Evolutionary conservation across 345 rosid species (phyloP), one percentile per base, ranked within the genome.

Genomic region (Lumnitzera littorea): DNA sequence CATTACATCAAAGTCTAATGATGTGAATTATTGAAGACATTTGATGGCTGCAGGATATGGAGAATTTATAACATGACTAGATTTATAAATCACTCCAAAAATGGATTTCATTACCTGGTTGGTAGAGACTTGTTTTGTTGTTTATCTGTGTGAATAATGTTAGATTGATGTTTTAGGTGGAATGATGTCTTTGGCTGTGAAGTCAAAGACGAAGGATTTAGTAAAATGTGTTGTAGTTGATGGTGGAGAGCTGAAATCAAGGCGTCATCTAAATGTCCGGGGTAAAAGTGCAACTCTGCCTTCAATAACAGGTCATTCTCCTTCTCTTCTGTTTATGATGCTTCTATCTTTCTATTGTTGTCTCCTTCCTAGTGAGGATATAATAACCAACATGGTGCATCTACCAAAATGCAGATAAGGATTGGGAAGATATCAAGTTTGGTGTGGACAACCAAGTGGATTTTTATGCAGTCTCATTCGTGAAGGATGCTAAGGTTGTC

Each of bases 391-490:
- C 43, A 36, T 5, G 3, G 43, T 36, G 43, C 10, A 2, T 27
- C 29, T 36, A 36, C 43, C 43, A 36, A 36, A 3, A 36, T 5
- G 60, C 84, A 92, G 98, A 92, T 58, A 92, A 92, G 77, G 98
- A 92, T 78, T 89, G 98, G 96, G 98, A 87, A 74, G 98, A 92
- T 73, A 92, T 92, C 56, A 92, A 89, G 73, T 92, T 92, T 72
- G 98, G 98, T 61, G 96, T 92, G 72, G 98, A 89, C 67, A 89
- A 89, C 74, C 81, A 87, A 82, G 96, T 87, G 15, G 98, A 92
- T 79, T 92, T 84, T 67, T 92, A 89, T 67, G 98, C 98, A 11
- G 98, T 92, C 47, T 92, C 96, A 47, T 92, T 92, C 71, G 98
- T 92, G 51, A 92, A 92, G 74, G 98, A 92, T 80, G 98, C 95